Conservation (phyloP, 2,329 filamentous ascomycete genomes). For the Elsinoe necatrix region DNA sequence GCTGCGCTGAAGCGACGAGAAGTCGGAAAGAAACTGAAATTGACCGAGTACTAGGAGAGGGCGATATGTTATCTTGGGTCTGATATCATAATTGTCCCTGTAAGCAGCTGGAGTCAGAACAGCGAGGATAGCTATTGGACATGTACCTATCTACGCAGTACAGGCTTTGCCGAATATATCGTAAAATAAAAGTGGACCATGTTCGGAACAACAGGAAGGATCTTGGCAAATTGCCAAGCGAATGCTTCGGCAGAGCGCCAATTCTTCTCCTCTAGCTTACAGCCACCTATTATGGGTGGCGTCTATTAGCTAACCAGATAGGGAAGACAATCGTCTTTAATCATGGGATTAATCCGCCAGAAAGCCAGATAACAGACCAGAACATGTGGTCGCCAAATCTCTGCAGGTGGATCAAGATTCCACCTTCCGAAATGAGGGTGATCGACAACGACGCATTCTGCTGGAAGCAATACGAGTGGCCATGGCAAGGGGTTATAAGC, state of each 20-base stretch:
- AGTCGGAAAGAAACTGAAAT: slow-evolving; percentile 63
- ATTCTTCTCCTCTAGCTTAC: background rate
- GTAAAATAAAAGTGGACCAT: background rate
- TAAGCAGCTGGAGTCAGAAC: background rate
- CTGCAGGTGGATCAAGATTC: background rate
- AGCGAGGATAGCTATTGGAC: background rate
- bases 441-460: background rate
- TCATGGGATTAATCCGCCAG: background rate
- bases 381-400: background rate
- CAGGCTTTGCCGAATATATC: background rate
- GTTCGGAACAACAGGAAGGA: background rate
- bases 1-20: slow-evolving; percentile 57
- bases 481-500: background rate
- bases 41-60: slow-evolving; percentile 54
- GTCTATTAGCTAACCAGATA: background rate
- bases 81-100: too few relatives aligned
- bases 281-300: background rate
- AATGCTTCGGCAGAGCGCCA: background rate
- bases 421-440: background rate
- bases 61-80: background rate
- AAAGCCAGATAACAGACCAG: background rate
- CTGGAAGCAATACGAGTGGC: background rate
- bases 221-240: background rate
- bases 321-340: background rate
- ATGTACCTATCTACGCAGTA: background rate